These are phyloP conservation scores for Sophora flavescens DNA, from an alignment of 306 rosid species.

Conservation along the genomic window DNA sequence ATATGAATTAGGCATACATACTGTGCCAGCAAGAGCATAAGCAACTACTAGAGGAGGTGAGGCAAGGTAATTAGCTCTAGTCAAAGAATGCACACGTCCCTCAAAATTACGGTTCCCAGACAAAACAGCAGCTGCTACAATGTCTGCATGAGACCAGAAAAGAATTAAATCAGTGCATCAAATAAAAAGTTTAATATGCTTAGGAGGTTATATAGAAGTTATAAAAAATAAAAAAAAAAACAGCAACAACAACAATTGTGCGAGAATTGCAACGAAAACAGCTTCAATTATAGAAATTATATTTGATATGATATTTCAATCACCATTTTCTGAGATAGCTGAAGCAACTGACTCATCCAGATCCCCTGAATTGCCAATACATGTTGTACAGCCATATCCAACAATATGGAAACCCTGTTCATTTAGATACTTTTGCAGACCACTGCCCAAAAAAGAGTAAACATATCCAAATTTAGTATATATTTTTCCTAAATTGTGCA, in stretches of 20 bases:
- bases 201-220: slow-evolving; percentile 17
- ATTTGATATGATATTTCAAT: slow-evolving; percentile 22
- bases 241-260: too few relatives aligned
- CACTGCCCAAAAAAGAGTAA: slow-evolving; percentile 62
- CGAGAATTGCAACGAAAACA: slow-evolving; percentile 23
- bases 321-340: slow-evolving; percentile 92
- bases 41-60: slow-evolving; percentile 98
- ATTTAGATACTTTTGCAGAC: slow-evolving; percentile 80
- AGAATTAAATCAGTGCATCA: slow-evolving; percentile 27
- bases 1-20: slow-evolving; percentile 46
- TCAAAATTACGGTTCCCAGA: slow-evolving; percentile 98
- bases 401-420: slow-evolving; percentile 91
- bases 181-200: slow-evolving; percentile 21
- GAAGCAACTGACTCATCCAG: slow-evolving; percentile 80
- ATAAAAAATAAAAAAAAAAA: background rate
- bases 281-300: slow-evolving; percentile 33
- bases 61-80: slow-evolving; percentile 99
- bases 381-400: slow-evolving; percentile 97
- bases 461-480: slow-evolving; percentile 42
- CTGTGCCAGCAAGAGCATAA: slow-evolving; percentile 99
- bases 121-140: slow-evolving; percentile 91
- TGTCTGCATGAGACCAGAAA: slow-evolving; percentile 63
- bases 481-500: slow-evolving; percentile 21
- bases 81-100: slow-evolving; percentile 98
- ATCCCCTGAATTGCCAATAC: slow-evolving; percentile 96